Evolutionary conservation across 768 basidiomycete genomes (phyloP), one percentile per base, ranked within the genome.

Genomic region (Russula virescens): DNA sequence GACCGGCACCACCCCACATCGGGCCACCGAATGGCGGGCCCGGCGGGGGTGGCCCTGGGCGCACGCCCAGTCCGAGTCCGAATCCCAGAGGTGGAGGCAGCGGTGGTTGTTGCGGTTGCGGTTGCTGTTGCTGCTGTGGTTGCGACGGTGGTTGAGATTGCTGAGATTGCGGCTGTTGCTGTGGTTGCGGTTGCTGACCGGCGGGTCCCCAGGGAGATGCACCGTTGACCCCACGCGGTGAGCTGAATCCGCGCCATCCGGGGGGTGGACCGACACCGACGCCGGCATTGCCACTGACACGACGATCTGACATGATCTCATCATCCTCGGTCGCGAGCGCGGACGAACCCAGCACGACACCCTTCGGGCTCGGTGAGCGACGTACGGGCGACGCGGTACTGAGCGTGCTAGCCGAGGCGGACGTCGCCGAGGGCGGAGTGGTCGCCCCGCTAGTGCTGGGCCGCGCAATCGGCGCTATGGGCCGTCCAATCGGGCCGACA

Each of bases 271-370:
- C 55, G 19, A 49, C 59, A n/a, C 55, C 61, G 0, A 56, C 31
- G 31, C 61, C 40, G 21, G 57, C 40, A 23, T 45, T 52, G 31
- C 46, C 52, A 4, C 50, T 43, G 21, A 38, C 57, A 14, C 63
- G 75, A 8, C 79, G 78, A 19, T 79, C 74, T 45, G 79, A 74
- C 18, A 91, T 81, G 13, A 91, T 86, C 70, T 91, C 89, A 70
- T 92, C 90, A 63, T 89, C 89, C 63, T 90, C 89, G 16, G 88
- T 83, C 3, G 85, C 83, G 21, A 91, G 79, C 21, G 90, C 89
- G 5, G 87, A 87, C 16, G 89, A 91, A 14, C 90, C 90, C 8
- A 91, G 77, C 40, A 85, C 75, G 19, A 61, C 10, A 45, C 84
- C 84, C 70, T 90, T 91, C 10, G 81, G 81, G 63, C 80, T 81